phyloP scores from a whole-genome alignment of 2,329 filamentous ascomycete genomes.

The Chaetomiaceae sp. region DNA sequence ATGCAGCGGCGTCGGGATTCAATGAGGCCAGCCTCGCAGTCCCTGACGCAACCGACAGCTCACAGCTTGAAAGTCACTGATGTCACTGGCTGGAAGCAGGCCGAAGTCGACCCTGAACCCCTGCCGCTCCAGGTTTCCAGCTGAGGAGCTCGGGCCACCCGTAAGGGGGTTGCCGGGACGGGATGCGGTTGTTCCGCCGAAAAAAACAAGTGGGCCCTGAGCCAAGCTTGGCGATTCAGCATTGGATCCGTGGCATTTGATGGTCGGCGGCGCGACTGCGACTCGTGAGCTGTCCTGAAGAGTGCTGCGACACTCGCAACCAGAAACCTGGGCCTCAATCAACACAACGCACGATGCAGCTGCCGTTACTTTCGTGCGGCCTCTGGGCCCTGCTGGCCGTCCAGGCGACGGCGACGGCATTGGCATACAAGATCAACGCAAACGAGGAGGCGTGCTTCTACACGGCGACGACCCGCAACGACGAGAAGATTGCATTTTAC shows the following conservation, averaged over 20 bases:
- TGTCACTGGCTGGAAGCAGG: constrained; percentile 20
- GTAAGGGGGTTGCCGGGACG: too few relatives aligned
- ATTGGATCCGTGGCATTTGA: constrained; percentile 19
- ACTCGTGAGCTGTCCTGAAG: constrained; percentile 24
- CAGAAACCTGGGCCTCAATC: constrained; percentile 28
- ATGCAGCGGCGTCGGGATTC: background rate
- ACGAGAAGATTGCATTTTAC: constrained; percentile 94
- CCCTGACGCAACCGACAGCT: constrained; percentile 14
- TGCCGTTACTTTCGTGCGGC: constrained; percentile 57
- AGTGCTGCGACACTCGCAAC: constrained; percentile 26
- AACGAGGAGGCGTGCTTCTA: constrained; percentile 98
- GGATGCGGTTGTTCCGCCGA: constrained; percentile 23
- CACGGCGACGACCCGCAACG: constrained; percentile 68
- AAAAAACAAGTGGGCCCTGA: constrained; percentile 9
- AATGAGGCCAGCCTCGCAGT: background rate
- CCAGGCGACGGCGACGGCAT: constrained; percentile 75
- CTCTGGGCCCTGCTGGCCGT: constrained; percentile 68
- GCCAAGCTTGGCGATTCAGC: constrained; percentile 12
- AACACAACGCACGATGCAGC: constrained; percentile 59
- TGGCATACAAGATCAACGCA: constrained; percentile 87
- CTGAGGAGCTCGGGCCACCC: constrained; percentile 12
- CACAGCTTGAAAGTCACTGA: constrained; percentile 13
- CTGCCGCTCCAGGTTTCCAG: background rate
- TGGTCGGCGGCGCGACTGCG: constrained; percentile 16
- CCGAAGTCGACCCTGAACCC: background rate